Evolutionary conservation across 1,284 basidiomycete species (phyloP).

Genomic region (Apiotrichum akiyoshidainum): DNA sequence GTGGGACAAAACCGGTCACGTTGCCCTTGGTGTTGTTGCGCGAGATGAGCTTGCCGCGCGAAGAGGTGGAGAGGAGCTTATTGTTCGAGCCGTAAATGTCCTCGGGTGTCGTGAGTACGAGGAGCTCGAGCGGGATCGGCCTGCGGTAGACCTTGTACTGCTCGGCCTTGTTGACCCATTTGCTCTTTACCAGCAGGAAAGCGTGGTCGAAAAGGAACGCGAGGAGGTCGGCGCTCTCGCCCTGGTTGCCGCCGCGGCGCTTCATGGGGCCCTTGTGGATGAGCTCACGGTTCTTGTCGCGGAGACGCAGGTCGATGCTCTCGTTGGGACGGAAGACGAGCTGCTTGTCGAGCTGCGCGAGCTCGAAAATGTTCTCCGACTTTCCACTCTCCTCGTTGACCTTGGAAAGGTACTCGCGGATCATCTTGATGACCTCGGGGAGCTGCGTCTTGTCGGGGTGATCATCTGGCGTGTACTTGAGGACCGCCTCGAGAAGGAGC

Average conservation of each 20-base stretch:
- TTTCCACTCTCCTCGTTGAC: conserved; percentile 91
- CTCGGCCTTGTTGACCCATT: conserved; percentile 76
- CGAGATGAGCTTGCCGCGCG: conserved; percentile 49
- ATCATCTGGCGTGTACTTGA: conserved; percentile 89
- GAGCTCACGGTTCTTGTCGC: conserved; percentile 83
- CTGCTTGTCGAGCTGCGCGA: conserved; percentile 84
- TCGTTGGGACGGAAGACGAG: conserved; percentile 81
- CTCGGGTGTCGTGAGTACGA: conserved; percentile 78
- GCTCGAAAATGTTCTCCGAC: conserved; percentile 88
- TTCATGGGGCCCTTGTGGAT: conserved; percentile 92
- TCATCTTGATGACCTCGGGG: conserved; percentile 72
- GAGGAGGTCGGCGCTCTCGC: conserved; percentile 81
- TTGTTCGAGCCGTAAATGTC: conserved; percentile 56
- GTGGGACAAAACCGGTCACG: conserved; percentile 31
- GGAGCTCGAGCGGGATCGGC: conserved; percentile 94
- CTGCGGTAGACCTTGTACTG: conserved; percentile 91
- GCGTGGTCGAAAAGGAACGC: conserved; percentile 98
- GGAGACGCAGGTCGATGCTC: conserved; percentile 77
- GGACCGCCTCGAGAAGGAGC: conserved; percentile 83
- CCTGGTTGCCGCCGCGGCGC: conserved; percentile 71
- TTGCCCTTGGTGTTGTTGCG: conserved; percentile 18
- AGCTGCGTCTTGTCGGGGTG: conserved; percentile 80
- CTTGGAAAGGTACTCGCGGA: conserved; percentile 78
- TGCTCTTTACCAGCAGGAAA: conserved; percentile 89
- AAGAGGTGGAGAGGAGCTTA: conserved; percentile 30